These are phyloP conservation scores for Hypomontagnella submonticulosa DNA, from an alignment of 495 filamentous ascomycete genomes.

Conservation along the genomic window DNA sequence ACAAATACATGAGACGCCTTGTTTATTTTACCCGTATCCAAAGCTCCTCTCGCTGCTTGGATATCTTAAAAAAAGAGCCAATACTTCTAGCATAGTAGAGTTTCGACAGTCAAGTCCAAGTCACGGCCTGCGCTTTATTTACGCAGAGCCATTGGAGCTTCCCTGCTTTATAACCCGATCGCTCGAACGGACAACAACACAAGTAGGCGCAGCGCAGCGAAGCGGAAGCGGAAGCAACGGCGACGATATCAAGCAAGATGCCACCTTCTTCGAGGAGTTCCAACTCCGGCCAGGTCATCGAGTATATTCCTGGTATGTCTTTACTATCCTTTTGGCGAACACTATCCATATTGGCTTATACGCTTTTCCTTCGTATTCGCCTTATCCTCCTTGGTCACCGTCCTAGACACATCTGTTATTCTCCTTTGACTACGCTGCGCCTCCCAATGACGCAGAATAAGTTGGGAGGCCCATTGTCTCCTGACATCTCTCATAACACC, in stretches of 20 bases:
- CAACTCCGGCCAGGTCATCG: slow-evolving; percentile 65
- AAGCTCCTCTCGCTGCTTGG: slow-evolving; percentile 3
- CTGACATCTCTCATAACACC: slow-evolving; percentile 40
- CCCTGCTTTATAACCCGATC: slow-evolving; percentile 13
- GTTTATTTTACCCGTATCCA: slow-evolving; percentile 27
- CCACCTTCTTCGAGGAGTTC: slow-evolving; percentile 55
- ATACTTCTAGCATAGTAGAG: slow-evolving; percentile 14
- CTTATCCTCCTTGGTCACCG: slow-evolving; percentile 19
- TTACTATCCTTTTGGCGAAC: neutral
- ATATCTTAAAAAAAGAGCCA: slow-evolving; percentile 4
- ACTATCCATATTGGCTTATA: slow-evolving; percentile 9
- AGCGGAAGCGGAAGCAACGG: slow-evolving; percentile 20
- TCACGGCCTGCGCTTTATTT: slow-evolving; percentile 29
- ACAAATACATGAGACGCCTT: slow-evolving; percentile 13
- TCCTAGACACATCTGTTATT: slow-evolving; percentile 41
- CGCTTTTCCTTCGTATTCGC: slow-evolving; percentile 27
- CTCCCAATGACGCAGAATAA: slow-evolving; percentile 24
- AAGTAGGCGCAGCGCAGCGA: neutral
- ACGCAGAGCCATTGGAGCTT: slow-evolving; percentile 37
- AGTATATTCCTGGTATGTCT: slow-evolving; percentile 67
- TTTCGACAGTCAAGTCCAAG: slow-evolving; percentile 2
- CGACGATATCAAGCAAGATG: slow-evolving; percentile 47
- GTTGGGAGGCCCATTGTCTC: slow-evolving; percentile 30
- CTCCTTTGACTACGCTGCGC: slow-evolving; percentile 34
- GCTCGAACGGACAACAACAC: slow-evolving; percentile 18